Percentiles rank a stretch among this genome's conserved stretches.
Conservation (phyloP, 140 eudicot genomes). For the Ambrosia hybrid region DNA sequence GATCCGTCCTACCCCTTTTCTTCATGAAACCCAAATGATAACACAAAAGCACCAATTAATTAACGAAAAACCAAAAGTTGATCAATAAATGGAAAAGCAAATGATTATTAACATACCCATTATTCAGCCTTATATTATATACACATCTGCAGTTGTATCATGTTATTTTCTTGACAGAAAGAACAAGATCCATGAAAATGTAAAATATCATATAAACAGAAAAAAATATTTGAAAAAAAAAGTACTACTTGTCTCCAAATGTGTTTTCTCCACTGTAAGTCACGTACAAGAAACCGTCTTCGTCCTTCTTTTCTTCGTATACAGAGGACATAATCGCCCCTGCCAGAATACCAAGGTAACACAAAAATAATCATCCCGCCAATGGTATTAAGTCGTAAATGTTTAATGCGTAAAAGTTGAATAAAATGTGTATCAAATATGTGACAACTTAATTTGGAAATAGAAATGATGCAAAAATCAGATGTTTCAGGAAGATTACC, state of each 20-base stretch:
- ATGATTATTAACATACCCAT: slow-evolving; percentile 21
- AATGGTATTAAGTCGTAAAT: background rate
- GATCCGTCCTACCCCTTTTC: no score
- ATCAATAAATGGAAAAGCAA: slow-evolving; percentile 10
- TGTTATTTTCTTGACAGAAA: slow-evolving; percentile 18
- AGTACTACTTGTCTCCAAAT: slow-evolving; percentile 37
- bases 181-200: slow-evolving; percentile 16
- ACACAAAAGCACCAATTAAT: background rate
- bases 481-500: no score
- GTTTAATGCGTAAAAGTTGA: background rate
- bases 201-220: background rate
- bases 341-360: slow-evolving; percentile 12
- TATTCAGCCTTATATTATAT: slow-evolving; percentile 12
- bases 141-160: slow-evolving; percentile 21
- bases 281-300: slow-evolving; percentile 63
- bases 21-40: no score
- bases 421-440: background rate
- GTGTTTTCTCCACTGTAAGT: slow-evolving; percentile 71
- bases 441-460: background rate
- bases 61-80: background rate
- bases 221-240: background rate
- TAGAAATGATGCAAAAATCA: no score
- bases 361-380: background rate
- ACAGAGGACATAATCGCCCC: slow-evolving; percentile 70
- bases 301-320: slow-evolving; percentile 66